Conservation (phyloP, 2,329 filamentous ascomycete genomes). For the Microcyclosporella mali region DNA sequence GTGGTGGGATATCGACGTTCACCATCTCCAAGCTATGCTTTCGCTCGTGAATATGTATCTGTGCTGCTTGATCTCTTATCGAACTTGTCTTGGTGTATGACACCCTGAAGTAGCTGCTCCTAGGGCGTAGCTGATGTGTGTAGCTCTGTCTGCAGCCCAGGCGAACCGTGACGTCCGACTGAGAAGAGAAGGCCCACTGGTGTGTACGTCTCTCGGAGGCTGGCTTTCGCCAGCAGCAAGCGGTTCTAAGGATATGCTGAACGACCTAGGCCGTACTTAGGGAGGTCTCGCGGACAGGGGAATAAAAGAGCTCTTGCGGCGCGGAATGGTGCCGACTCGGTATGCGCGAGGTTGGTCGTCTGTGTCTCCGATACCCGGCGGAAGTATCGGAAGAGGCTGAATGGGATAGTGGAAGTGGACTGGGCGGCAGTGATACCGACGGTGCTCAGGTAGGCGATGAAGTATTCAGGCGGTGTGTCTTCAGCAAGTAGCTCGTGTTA, state of each 20-base stretch:
- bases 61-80: not conserved
- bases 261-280: conserved; percentile 74
- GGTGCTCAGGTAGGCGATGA: not conserved
- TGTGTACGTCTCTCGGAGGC: conserved; percentile 55
- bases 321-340: conserved; percentile 76
- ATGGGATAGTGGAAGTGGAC: too few relatives aligned
- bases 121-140: conserved; percentile 40
- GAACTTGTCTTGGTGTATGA: not conserved
- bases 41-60: conserved; percentile 2
- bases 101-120: conserved; percentile 6
- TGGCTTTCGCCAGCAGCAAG: conserved; percentile 84
- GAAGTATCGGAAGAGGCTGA: conserved; percentile 79
- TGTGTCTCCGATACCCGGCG: conserved; percentile 75
- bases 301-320: conserved; percentile 73
- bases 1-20: conserved; percentile 69
- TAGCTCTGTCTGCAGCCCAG: conserved; percentile 97
- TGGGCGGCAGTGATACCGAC: conserved; percentile 11
- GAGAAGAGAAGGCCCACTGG: conserved; percentile 92
- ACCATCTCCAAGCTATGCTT: conserved; percentile 62
- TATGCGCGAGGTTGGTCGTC: conserved; percentile 55
- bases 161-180: conserved; percentile 84
- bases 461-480: too few relatives aligned
- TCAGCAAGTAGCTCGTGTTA: conserved; percentile 52
- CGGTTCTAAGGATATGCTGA: conserved; percentile 34
- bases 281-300: conserved; percentile 80